Evolutionary conservation across 768 basidiomycete species (phyloP).

Genomic region (Mycena indigotica): DNA sequence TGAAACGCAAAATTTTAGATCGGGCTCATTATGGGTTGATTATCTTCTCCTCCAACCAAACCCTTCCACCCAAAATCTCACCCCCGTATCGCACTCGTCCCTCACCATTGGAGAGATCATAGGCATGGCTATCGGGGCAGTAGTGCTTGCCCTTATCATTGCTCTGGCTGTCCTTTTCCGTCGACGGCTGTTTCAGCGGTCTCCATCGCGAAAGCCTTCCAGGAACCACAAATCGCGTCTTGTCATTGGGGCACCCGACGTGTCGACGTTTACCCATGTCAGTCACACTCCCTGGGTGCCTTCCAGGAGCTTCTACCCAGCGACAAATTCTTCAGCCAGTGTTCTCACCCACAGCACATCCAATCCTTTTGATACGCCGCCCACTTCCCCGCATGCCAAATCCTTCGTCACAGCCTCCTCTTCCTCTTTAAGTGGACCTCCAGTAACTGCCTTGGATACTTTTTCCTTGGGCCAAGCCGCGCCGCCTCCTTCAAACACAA

Average conservation of each 20-base stretch:
- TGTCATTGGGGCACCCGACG: neutral
- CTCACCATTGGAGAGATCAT: slow-evolving; percentile 8
- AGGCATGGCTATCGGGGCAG: slow-evolving; percentile 1
- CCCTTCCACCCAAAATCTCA: slow-evolving; percentile 9
- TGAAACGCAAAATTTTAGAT: slow-evolving; percentile 5
- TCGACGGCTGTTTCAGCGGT: slow-evolving; percentile 11
- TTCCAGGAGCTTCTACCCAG: slow-evolving; percentile 9
- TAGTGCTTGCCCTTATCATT: slow-evolving; percentile 11
- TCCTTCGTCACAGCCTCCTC: slow-evolving; percentile 4
- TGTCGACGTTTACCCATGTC: neutral
- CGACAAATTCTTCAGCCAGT: neutral
- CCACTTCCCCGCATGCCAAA: slow-evolving; percentile 9
- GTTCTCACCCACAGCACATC: neutral
- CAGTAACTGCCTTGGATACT: neutral
- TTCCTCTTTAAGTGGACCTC: slow-evolving; percentile 1
- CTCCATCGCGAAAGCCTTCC: neutral
- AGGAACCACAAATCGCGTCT: neutral
- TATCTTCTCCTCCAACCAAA: slow-evolving; percentile 25
- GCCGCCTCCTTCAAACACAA: neutral
- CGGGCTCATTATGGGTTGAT: slow-evolving; percentile 24
- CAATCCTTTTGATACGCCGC: slow-evolving; percentile 18
- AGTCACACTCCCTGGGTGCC: slow-evolving; percentile 5
- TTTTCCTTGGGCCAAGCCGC: neutral
- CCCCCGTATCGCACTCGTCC: neutral
- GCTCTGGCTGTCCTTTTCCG: slow-evolving; percentile 17